Conservation (phyloP, 441 rosid genomes). For the Rhodomyrtus psidioides region DNA sequence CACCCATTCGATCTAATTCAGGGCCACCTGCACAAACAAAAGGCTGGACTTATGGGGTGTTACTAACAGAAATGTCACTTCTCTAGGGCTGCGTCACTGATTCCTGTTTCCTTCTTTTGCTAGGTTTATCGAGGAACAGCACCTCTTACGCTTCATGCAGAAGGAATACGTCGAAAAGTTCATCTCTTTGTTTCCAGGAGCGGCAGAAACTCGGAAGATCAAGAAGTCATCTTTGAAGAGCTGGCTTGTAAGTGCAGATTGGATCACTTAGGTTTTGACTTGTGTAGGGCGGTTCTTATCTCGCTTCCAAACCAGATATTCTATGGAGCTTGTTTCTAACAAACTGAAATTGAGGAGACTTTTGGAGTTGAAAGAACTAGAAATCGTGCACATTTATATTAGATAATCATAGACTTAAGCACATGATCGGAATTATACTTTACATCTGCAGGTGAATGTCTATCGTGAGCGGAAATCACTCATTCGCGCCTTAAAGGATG, state of each 20-base stretch:
- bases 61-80: neutral
- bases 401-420: neutral
- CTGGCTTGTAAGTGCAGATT: neutral
- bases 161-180: neutral
- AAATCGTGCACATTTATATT: rapidly evolving
- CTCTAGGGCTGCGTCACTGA: neutral
- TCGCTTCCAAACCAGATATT: neutral
- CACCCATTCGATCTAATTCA: neutral
- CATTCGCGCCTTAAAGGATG: rapidly evolving
- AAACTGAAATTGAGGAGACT: neutral
- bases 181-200: neutral
- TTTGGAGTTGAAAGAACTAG: neutral
- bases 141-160: neutral
- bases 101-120: neutral
- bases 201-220: neutral
- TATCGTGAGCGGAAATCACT: rapidly evolving
- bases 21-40: neutral
- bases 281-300: neutral
- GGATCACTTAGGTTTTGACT: neutral
- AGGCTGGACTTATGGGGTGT: neutral
- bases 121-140: neutral
- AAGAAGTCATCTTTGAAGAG: neutral
- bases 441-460: neutral
- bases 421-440: neutral
- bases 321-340: neutral